Evolutionary conservation across 1,284 basidiomycete genomes (phyloP), one percentile per base, ranked within the genome.

Genomic region (Boletus subluridellus): DNA sequence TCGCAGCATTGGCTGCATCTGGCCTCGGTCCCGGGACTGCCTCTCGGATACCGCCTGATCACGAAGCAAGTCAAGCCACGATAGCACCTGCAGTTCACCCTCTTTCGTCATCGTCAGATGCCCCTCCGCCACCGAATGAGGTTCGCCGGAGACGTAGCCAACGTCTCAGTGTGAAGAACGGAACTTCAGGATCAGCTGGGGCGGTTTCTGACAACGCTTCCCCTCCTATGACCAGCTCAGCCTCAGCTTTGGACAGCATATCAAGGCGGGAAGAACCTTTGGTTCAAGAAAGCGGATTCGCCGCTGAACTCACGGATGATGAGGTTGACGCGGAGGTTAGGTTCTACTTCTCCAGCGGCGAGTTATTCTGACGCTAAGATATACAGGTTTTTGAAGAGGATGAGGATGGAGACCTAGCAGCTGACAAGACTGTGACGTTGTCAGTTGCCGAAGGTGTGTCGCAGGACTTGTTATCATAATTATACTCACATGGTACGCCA

Each of bases 1-100:
- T 98, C 48, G 94, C 95, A 30, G 91, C 95, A 3, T 81, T 97
- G 52, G 88, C 93, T 5, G 86, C 89, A 1, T 88, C 87, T n/a
- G 85, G 87, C 5, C 79, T 88, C n/a, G 76, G 81, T 3, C 74
- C 79, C 11, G 77, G 78, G 5, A 72, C 77, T 21, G 44, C 64
- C 3, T 62, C 71, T 35, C 63, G 54, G 57, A 60, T 62, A 34
- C 62, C 67, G 7, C 62, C 65, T 10, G 68, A 71, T 51, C 69
- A 59, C 1, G 64, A 66, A 49, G 44, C 51, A 37, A 57, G 58
- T 56, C 64, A 64, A 58, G 60, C 70, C 35, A 58, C 66, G 38
- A 59, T 66, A 57, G 54, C 75, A 8, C 60, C 72, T 17, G 64
- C 70, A 17, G 65, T 70, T n/a, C 73, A 71, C 44, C 66, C 76